Percentiles rank a stretch among this genome's conserved stretches.
These are phyloP conservation scores for Dittrichia graveolens DNA, from an alignment of 129 eudicot species.

Conservation along the genomic window DNA sequence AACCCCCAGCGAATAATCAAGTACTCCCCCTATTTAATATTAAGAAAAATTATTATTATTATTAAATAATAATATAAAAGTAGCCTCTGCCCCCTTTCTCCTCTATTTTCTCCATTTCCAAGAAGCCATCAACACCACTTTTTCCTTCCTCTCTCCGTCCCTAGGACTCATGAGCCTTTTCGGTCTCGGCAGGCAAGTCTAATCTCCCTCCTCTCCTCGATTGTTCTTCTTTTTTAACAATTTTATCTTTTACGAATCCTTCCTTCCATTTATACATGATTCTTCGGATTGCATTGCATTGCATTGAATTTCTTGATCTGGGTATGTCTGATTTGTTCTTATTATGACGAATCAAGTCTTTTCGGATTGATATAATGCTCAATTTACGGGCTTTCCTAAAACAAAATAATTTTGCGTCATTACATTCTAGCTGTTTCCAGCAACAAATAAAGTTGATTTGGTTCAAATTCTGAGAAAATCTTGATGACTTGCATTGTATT, in stretches of 20 bases:
- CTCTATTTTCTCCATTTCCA: conserved; percentile 1
- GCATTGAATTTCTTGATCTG: conserved; percentile 23
- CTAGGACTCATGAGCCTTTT: conserved; percentile 85
- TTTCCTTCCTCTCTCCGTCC: neutral
- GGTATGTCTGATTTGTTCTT: conserved; percentile 15
- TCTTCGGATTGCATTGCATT: neutral
- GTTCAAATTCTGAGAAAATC: neutral
- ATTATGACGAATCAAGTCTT: neutral
- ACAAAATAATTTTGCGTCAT: neutral
- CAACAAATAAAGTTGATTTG: neutral
- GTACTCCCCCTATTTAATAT: no score
- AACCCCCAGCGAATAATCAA: conserved; percentile 19
- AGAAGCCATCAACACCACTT: conserved; percentile 20
- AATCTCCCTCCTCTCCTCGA: neutral
- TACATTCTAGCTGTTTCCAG: no score
- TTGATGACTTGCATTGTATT: conserved; percentile 6
- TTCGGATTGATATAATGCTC: conserved; percentile 9
- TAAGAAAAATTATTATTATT: no score
- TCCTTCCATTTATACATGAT: neutral
- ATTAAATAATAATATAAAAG: no score
- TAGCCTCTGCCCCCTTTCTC: neutral
- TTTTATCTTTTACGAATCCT: neutral
- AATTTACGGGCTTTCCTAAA: neutral
- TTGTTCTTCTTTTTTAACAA: neutral
- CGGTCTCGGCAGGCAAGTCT: conserved; percentile 78